phyloP scores from a whole-genome alignment of 257 asterid species.

The Solanum sejunctum region DNA sequence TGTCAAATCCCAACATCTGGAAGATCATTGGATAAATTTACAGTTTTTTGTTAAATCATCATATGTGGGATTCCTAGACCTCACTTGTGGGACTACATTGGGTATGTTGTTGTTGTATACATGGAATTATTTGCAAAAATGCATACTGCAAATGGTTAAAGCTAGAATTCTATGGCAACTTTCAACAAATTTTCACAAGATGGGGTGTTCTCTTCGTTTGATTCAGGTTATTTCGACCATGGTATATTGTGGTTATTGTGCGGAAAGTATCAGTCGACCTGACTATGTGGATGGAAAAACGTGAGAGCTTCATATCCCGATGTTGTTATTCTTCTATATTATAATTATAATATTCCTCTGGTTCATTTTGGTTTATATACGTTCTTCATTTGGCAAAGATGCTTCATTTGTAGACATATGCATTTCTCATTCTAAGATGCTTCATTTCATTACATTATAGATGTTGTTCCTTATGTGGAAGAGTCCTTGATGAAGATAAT shows the following conservation, averaged over 20 bases:
- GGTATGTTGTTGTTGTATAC: neutral
- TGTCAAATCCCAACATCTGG: neutral
- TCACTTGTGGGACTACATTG: neutral
- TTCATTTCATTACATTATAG: conserved; percentile 12
- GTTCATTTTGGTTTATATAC: neutral
- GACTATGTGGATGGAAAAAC: conserved; percentile 26
- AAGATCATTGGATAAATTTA: neutral
- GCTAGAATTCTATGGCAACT: neutral
- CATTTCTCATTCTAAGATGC: neutral
- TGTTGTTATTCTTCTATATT: neutral
- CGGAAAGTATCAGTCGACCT: neutral
- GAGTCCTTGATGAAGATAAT: conserved; percentile 44
- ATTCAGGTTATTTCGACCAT: conserved; percentile 13
- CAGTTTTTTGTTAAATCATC: neutral
- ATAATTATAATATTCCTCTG: neutral
- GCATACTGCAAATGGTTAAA: neutral
- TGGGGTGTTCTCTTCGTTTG: neutral
- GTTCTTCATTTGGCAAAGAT: neutral
- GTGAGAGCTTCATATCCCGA: conserved; percentile 17
- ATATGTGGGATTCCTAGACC: neutral
- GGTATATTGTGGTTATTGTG: conserved; percentile 39
- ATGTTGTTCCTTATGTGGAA: conserved; percentile 53
- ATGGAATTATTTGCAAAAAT: neutral
- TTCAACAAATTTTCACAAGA: neutral
- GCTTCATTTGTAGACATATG: neutral